phyloP scores from a whole-genome alignment of 306 rosid species.

The Trifolium dubium region DNA sequence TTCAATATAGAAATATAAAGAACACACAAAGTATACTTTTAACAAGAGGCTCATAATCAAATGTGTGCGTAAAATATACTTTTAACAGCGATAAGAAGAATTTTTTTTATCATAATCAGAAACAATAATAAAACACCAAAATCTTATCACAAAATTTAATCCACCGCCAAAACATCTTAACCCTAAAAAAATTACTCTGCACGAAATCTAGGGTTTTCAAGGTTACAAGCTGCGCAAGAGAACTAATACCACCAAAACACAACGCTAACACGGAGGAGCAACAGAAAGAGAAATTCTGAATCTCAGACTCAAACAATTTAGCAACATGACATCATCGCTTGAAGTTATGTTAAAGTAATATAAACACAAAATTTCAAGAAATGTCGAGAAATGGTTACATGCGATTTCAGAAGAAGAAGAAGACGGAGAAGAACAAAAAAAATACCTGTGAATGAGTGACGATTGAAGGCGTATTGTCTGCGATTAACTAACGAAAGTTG shows the following conservation, averaged over 20 bases:
- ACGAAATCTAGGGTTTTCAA: conserved; percentile 35
- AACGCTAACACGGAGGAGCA: neutral
- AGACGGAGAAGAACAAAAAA: neutral
- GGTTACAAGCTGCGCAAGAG: neutral
- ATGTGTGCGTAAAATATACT: neutral
- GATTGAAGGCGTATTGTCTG: neutral
- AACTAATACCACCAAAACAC: neutral
- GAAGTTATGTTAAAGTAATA: neutral
- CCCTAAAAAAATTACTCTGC: neutral
- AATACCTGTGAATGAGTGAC: neutral
- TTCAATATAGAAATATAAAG: conserved; percentile 1
- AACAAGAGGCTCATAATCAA: neutral
- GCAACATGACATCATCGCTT: neutral
- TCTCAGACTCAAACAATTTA: neutral
- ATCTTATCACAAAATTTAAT: neutral
- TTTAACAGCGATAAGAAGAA: no score
- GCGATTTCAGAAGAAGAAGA: conserved; percentile 4
- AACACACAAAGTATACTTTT: neutral
- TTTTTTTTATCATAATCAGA: no score
- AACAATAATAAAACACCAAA: neutral
- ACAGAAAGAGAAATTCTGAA: neutral
- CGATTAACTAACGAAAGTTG: neutral
- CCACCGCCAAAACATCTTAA: neutral
- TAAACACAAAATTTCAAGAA: neutral
- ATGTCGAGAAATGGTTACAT: neutral